These are phyloP conservation scores for Sporopachydermia quercuum DNA, from an alignment of 805 yeast species.

Conservation along the genomic window DNA sequence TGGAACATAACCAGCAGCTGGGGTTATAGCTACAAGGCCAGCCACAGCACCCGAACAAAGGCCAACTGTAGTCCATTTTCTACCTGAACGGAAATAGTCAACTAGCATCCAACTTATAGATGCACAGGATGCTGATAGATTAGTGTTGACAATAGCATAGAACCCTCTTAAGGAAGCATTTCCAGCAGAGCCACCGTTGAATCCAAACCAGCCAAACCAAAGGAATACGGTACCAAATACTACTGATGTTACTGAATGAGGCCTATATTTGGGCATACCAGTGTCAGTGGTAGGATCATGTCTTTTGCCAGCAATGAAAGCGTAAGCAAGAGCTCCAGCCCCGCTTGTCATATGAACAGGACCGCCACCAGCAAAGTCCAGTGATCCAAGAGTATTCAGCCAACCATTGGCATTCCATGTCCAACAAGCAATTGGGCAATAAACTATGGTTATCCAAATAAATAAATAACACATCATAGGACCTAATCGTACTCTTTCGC, in stretches of 20 bases:
- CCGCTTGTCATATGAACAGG: slow-evolving; percentile 79
- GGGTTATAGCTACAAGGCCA: slow-evolving; percentile 75
- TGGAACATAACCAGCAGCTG: slow-evolving; percentile 80
- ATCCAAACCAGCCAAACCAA: slow-evolving; percentile 86
- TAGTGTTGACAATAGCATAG: slow-evolving; percentile 72
- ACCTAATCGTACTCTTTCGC: slow-evolving; percentile 74
- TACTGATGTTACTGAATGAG: slow-evolving; percentile 68
- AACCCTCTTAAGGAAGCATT: slow-evolving; percentile 69
- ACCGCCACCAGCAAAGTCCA: slow-evolving; percentile 83
- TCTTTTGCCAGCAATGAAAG: slow-evolving; percentile 69
- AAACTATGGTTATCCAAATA: slow-evolving; percentile 73
- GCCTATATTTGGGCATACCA: slow-evolving; percentile 69
- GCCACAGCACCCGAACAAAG: slow-evolving; percentile 73
- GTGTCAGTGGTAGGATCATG: slow-evolving; percentile 45
- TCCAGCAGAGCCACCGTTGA: slow-evolving; percentile 83
- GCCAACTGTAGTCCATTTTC: slow-evolving; percentile 78
- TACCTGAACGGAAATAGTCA: slow-evolving; percentile 64
- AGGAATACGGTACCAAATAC: slow-evolving; percentile 72
- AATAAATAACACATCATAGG: slow-evolving; percentile 82
- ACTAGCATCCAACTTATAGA: slow-evolving; percentile 78
- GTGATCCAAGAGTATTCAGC: slow-evolving; percentile 53
- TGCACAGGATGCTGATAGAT: slow-evolving; percentile 69
- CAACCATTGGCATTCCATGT: slow-evolving; percentile 76
- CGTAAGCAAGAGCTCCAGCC: slow-evolving; percentile 70
- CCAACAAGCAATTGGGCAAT: slow-evolving; percentile 79